phyloP scores from a whole-genome alignment of 164 flowering plant species.

The Vitis vinifera region ASM3070453v1 NC_081817.1:2503501-2504000 shows the following conservation, averaged over 20 bases:
- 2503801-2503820: conserved; percentile 99
- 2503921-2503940: background rate
- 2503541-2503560: conserved; percentile 98
- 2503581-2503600: conserved; percentile 95
- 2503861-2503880: background rate
- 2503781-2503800: conserved; percentile 99
- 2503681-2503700: conserved; percentile 21
- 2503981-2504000: conserved; percentile 94
- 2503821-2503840: conserved; percentile 98
- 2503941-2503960: background rate
- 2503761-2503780: conserved; percentile 94
- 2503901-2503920: background rate
- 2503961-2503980: conserved; percentile 62
- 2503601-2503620: conserved; percentile 98
- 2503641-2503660: conserved; percentile 64
- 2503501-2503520: conserved; percentile 54
- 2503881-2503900: background rate
- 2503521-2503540: conserved; percentile 90
- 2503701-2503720: conserved; percentile 65
- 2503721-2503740: conserved; percentile 91
- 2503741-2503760: conserved; percentile 95
- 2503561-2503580: conserved; percentile 91
- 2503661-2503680: conserved; percentile 17
- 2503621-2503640: conserved; percentile 69
- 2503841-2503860: conserved; percentile 37